These are phyloP conservation scores for Syzygium aqueum DNA, from an alignment of 345 rosid genomes.

Conservation along the genomic window DNA sequence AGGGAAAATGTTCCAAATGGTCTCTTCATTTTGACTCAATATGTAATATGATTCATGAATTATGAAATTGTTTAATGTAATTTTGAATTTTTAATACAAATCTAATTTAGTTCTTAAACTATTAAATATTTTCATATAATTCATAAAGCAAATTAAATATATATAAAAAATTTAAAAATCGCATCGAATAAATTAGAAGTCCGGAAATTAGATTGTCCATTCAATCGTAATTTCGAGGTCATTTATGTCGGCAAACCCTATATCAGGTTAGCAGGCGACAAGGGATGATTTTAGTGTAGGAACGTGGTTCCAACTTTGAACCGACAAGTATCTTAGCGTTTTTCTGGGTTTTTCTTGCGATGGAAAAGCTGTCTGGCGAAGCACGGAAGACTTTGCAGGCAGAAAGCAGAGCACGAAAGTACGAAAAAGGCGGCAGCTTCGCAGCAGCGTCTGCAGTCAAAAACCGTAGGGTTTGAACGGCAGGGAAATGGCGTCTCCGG, in stretches of 20 bases:
- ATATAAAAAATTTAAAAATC: too few species aligned
- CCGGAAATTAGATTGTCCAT: fast-evolving
- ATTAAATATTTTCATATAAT: too few species aligned
- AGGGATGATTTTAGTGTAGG: neutral
- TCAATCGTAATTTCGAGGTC: too few species aligned
- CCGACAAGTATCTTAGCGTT: neutral
- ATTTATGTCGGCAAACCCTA: too few species aligned
- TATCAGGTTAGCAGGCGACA: neutral
- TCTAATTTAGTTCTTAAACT: too few species aligned
- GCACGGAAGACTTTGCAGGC: neutral
- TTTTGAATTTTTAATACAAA: too few species aligned
- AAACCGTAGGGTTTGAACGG: neutral
- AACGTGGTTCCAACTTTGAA: neutral
- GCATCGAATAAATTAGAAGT: too few species aligned
- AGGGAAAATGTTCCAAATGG: neutral
- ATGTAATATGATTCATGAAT: too few species aligned
- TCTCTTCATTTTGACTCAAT: too few species aligned
- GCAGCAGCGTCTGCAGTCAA: neutral
- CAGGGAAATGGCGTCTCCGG: neutral
- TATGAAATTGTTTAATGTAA: too few species aligned
- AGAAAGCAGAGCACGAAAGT: neutral
- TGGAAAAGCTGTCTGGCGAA: neutral
- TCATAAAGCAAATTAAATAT: too few species aligned
- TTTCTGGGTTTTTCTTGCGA: neutral
- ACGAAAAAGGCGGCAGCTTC: neutral